Percentiles rank a stretch among this genome's conserved stretches.
These are phyloP conservation scores for Guyanaporus albipodus DNA, from an alignment of 768 basidiomycete genomes.

Conservation along the genomic window DNA sequence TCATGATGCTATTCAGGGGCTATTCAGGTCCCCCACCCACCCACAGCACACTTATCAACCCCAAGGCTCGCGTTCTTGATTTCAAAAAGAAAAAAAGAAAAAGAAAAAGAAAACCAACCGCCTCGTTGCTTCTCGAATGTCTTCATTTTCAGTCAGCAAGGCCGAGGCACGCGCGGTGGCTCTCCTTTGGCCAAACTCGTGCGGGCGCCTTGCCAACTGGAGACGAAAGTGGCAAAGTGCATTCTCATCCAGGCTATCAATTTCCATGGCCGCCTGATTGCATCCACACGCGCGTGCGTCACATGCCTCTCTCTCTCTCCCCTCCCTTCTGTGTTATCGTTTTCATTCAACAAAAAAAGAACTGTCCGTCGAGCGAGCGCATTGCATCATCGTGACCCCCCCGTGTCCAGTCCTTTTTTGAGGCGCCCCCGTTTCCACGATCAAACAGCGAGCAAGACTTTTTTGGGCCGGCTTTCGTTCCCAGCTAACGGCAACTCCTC, in stretches of 20 bases:
- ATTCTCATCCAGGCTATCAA: slow-evolving; percentile 9
- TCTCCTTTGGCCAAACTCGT: background rate
- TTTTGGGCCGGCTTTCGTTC: background rate
- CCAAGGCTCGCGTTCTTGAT: too few relatives aligned
- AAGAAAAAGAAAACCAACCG: too few relatives aligned
- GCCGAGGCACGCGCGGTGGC: slow-evolving; percentile 1
- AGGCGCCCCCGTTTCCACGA: too few relatives aligned
- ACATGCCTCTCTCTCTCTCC: background rate
- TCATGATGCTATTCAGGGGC: slow-evolving; percentile 11
- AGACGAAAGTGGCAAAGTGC: background rate
- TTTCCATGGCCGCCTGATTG: slow-evolving; percentile 2
- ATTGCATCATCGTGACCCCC: background rate
- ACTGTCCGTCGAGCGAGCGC: too few relatives aligned
- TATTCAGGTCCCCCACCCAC: background rate
- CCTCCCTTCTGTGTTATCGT: too few relatives aligned
- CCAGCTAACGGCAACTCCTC: background rate
- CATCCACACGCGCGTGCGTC: slow-evolving; percentile 1
- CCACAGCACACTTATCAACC: too few relatives aligned
- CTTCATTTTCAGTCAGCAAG: slow-evolving; percentile 2
- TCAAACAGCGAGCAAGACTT: slow-evolving; percentile 2
- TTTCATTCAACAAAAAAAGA: too few relatives aligned
- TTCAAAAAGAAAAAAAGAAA: too few relatives aligned
- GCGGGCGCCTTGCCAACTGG: background rate
- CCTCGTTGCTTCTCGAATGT: background rate
- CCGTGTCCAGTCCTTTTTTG: background rate